Evolutionary conservation across 148 eudicot species (phyloP).

Genomic region (Cornus suecica): DNA sequence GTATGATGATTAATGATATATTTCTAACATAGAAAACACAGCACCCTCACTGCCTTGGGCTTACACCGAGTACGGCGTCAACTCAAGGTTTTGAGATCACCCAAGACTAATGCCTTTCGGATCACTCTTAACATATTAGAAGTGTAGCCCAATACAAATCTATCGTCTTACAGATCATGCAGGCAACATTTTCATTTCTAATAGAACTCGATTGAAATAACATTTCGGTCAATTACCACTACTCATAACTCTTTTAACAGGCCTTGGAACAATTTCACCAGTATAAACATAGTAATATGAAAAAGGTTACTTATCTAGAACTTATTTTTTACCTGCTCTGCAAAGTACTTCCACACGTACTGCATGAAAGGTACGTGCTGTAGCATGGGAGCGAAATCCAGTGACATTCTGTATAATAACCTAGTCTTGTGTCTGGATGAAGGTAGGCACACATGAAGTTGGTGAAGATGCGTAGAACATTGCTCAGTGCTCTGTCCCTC

Average conservation of each 20-base stretch:
- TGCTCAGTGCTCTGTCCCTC: constrained; percentile 83
- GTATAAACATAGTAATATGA: not conserved
- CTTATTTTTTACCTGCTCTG: constrained; percentile 54
- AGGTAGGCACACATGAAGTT: constrained; percentile 92
- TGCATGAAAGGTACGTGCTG: constrained; percentile 85
- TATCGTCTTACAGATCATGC: not conserved
- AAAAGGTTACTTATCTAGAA: not conserved
- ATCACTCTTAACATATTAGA: not conserved
- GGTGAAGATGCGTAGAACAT: constrained; percentile 95
- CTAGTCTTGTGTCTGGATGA: constrained; percentile 79
- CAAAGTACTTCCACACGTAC: constrained; percentile 82
- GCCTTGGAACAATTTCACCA: not conserved
- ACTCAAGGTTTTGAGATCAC: no score
- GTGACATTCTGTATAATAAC: constrained; percentile 91
- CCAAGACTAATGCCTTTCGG: not conserved
- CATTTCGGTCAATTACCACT: not conserved
- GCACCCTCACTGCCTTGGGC: no score
- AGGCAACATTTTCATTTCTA: not conserved
- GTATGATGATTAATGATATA: no score
- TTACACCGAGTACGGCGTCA: no score
- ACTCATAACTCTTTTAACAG: not conserved
- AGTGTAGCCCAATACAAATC: not conserved
- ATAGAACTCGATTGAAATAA: not conserved
- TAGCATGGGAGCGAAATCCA: constrained; percentile 84
- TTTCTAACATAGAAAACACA: no score